Conservation (phyloP, 108 stramenopile species). For the Pseudonitzschia multiseries region DNA sequence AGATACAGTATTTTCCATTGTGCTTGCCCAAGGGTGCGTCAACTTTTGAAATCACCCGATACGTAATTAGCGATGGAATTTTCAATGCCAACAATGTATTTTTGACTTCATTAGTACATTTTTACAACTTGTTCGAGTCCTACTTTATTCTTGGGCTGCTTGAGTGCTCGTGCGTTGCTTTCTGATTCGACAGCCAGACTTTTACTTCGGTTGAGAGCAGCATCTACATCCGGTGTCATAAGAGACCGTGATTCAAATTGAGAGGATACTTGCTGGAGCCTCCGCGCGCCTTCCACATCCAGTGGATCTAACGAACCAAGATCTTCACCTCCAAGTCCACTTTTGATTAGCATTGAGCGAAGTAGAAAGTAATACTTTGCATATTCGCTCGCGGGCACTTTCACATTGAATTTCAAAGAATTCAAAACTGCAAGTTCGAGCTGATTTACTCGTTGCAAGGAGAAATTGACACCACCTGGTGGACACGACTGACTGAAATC, state of each 20-base stretch:
- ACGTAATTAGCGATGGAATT: too few species aligned
- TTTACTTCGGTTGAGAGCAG: constrained; percentile 22
- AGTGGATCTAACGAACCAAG: constrained; percentile 54
- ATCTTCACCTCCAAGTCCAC: constrained; percentile 68
- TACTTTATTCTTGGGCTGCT: constrained; percentile 34
- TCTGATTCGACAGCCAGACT: constrained; percentile 21
- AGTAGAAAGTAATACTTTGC: constrained; percentile 98
- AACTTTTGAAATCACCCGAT: too few species aligned
- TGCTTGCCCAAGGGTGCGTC: too few species aligned
- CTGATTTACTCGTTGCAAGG: constrained; percentile 86
- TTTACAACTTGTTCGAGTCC: constrained; percentile 68
- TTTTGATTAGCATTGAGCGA: constrained; percentile 76
- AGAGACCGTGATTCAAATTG: constrained; percentile 38
- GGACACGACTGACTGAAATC: constrained; percentile 88
- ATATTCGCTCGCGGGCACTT: constrained; percentile 89
- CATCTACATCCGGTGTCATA: neutral
- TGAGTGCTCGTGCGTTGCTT: constrained; percentile 7
- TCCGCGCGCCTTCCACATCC: constrained; percentile 69
- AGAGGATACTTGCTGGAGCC: constrained; percentile 40
- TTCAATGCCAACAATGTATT: too few species aligned
- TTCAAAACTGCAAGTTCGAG: constrained; percentile 82
- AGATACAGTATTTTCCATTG: neutral
- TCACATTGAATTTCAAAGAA: constrained; percentile 81
- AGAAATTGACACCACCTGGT: constrained; percentile 63
- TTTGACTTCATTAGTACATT: constrained; percentile 38